Percentiles rank a stretch among this genome's conserved stretches.
phyloP scores from a whole-genome alignment of 164 flowering plant genomes.

The Sextonia rubra region DNA sequence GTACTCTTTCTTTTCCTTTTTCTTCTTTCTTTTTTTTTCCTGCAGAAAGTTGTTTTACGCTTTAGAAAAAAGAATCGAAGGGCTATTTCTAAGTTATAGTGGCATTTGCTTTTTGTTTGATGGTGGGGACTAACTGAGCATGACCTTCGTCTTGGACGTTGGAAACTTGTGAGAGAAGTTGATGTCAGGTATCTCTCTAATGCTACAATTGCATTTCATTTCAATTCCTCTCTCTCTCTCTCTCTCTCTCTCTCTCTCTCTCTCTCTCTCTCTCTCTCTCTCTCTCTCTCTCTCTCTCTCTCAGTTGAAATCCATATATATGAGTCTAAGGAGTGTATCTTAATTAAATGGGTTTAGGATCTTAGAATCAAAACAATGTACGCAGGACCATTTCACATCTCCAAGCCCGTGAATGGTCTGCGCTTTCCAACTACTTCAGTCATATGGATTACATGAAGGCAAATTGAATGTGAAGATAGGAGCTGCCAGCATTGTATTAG shows the following conservation, averaged over 20 bases:
- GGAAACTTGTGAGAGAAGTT: neutral
- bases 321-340: neutral
- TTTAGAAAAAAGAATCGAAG: neutral
- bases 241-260: too few relatives aligned
- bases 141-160: neutral
- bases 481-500: neutral
- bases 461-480: neutral
- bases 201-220: slow-evolving; percentile 1
- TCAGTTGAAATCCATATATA: too few relatives aligned
- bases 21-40: too few relatives aligned
- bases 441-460: neutral
- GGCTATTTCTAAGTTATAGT: neutral
- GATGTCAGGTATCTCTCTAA: neutral
- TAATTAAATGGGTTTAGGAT: neutral
- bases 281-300: too few relatives aligned
- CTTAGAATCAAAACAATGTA: neutral
- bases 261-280: too few relatives aligned
- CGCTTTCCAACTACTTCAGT: neutral
- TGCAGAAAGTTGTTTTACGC: neutral
- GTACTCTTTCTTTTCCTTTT: too few relatives aligned
- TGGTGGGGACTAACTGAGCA: slow-evolving; percentile 3
- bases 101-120: neutral
- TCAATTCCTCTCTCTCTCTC: neutral
- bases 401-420: neutral
- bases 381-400: neutral